These are phyloP conservation scores for Atkinsonella hypoxylon DNA, from an alignment of 2,329 filamentous ascomycete species.

Conservation along the genomic window DNA sequence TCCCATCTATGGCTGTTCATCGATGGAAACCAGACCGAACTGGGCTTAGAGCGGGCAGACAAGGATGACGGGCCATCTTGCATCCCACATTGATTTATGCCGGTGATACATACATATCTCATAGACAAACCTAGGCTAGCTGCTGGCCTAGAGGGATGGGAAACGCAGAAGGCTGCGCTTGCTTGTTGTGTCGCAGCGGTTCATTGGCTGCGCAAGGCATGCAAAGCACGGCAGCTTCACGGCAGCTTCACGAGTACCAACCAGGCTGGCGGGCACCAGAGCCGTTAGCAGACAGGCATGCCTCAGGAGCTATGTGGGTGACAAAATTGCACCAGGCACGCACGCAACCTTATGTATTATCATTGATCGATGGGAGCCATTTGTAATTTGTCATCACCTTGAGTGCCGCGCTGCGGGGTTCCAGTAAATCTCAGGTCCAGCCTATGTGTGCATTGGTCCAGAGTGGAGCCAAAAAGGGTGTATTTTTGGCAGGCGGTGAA, in stretches of 20 bases:
- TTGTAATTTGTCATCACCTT: no score
- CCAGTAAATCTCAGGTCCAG: no score
- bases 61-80: conserved; percentile 2
- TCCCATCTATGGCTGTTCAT: not conserved
- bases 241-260: not conserved
- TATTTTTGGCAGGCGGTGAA: no score
- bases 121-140: not conserved
- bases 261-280: not conserved
- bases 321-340: no score
- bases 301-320: no score
- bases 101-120: not conserved
- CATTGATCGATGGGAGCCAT: not conserved
- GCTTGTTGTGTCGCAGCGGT: not conserved
- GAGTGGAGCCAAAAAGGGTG: no score
- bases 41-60: not conserved
- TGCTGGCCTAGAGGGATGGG: not conserved
- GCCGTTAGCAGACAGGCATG: not conserved
- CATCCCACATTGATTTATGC: conserved; percentile 1
- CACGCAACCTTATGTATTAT: no score
- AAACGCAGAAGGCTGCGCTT: not conserved
- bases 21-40: not conserved
- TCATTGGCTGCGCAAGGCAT: not conserved
- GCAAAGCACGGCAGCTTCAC: not conserved
- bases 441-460: no score
- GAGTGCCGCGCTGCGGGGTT: no score